Evolutionary conservation across 2,329 filamentous ascomycete genomes (phyloP), one percentile per base, ranked within the genome.

Genomic region (Raffaelea arxii): DNA sequence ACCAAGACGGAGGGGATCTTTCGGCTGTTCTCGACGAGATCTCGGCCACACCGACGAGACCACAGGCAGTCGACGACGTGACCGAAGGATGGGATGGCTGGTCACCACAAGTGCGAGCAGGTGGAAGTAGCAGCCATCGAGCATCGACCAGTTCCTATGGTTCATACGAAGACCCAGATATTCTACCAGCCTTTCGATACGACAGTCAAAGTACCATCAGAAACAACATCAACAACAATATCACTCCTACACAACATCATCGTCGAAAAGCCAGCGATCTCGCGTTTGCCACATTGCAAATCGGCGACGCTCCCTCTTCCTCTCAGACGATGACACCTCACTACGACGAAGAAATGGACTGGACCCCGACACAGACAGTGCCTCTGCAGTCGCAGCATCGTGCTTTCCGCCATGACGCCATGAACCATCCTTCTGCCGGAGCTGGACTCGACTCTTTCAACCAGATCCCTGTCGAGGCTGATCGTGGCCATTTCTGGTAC

Each of bases 271-370:
- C 18, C 59, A 24, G 47, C 49, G 40, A 35, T 24, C 21, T 46
- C 5, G 39, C 11, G 18, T 24, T 51, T 24, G 21, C 30, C 16
- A 21, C 44, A 24, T 30, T 49, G 3, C 39, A 14, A 4, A 22
- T 47, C 22, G 7, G 27, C 4, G 44, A 30, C 25, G 25, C 37
- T 21, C 37, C 25, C 35, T 43, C 27, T 6, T 38, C 23, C 14
- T 41, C 46, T 4, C 25, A 32, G 12, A 22, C 42, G 19, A 11
- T 22, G 21, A 30, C 43, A 2, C n/a, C 24, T 4, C 12, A 67
- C 9, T 66, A 72, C 47, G 67, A 66, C 1, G 76, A 83, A 35
- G 74, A 75, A 46, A 89, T 90, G 85, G 85, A 89, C 56, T 87
- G 84, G 79, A 76, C 80, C 3, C 81, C 82, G 1, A 78, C 78